Percentiles rank a stretch among this genome's conserved stretches.
Evolutionary conservation across 192 early-diverging fungal species (phyloP).

Genomic region (Coemansia sp.): DNA sequence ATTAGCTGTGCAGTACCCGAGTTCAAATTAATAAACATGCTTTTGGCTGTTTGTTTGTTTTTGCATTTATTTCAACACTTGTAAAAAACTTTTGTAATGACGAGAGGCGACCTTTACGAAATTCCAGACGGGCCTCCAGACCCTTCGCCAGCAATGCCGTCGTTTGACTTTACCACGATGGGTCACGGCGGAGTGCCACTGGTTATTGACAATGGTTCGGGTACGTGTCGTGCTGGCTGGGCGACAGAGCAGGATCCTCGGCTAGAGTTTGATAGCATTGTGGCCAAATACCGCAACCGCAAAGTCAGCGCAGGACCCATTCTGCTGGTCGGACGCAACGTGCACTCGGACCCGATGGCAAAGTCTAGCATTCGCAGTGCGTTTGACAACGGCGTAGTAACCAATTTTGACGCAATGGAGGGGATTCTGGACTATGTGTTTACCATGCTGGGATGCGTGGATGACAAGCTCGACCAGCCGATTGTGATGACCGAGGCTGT

Average conservation of each 20-base stretch:
- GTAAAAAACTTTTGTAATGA: conserved; percentile 3
- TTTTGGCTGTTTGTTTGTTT: neutral
- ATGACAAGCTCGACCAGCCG: conserved; percentile 72
- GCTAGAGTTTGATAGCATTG: conserved; percentile 72
- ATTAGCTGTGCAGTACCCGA: neutral
- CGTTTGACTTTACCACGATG: conserved; percentile 56
- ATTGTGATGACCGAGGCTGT: conserved; percentile 86
- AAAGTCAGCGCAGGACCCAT: conserved; percentile 30
- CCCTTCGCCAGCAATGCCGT: conserved; percentile 37
- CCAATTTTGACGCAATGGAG: conserved; percentile 64
- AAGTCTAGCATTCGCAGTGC: conserved; percentile 49
- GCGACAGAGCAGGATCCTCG: conserved; percentile 59
- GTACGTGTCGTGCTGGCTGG: conserved; percentile 81
- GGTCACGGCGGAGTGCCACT: conserved; percentile 55
- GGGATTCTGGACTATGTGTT: conserved; percentile 84
- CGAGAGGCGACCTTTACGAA: conserved; percentile 32
- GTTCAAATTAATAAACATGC: neutral
- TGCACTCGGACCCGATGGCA: conserved; percentile 42
- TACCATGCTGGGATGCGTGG: conserved; percentile 70
- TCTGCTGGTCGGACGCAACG: conserved; percentile 37
- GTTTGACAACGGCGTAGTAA: conserved; percentile 42
- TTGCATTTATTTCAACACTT: neutral
- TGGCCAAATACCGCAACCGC: conserved; percentile 65
- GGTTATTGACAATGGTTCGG: conserved; percentile 76
- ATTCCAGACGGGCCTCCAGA: conserved; percentile 51